A percentile compares a stretch with the other conserved stretches of the same genome.
These are phyloP conservation scores for Dothidotthia symphoricarpi DNA, from an alignment of 2,329 filamentous ascomycete species.

Conservation along the genomic window DNA sequence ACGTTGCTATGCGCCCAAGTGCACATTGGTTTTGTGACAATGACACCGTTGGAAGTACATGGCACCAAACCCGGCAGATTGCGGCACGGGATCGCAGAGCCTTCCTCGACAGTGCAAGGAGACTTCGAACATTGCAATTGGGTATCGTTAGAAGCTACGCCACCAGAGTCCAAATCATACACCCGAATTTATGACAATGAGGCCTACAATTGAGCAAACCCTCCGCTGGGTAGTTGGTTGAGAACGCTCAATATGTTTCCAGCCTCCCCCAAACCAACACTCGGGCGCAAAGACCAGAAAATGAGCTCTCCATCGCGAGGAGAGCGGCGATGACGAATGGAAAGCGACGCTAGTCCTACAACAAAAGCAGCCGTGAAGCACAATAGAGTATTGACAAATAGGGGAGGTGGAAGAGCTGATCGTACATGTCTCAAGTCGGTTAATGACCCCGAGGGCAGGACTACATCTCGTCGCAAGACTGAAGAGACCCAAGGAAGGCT, in stretches of 20 bases:
- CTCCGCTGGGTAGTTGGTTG: conserved; percentile 22
- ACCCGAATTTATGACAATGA: not conserved
- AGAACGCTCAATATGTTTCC: conserved; percentile 34
- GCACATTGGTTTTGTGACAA: too few relatives aligned
- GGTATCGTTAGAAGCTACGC: conserved; percentile 2
- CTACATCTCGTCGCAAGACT: conserved; percentile 8
- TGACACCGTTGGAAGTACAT: too few relatives aligned
- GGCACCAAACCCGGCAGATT: too few relatives aligned
- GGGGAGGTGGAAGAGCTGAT: conserved; percentile 32
- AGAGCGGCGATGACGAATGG: conserved; percentile 33
- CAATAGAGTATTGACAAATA: conserved; percentile 25
- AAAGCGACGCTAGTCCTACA: conserved; percentile 28
- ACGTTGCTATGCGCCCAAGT: too few relatives aligned
- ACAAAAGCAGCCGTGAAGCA: conserved; percentile 21
- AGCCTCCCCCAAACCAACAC: conserved; percentile 30
- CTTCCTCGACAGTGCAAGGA: too few relatives aligned
- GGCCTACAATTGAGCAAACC: conserved; percentile 14
- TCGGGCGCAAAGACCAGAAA: conserved; percentile 35
- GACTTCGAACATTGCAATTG: too few relatives aligned
- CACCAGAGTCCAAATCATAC: conserved; percentile 11
- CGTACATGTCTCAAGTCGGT: conserved; percentile 6
- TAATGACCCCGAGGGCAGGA: conserved; percentile 10
- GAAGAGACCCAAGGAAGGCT: conserved; percentile 26
- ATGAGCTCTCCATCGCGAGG: conserved; percentile 35
- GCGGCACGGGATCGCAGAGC: too few relatives aligned